These are phyloP conservation scores for Schizochytrium sp. DNA, from an alignment of 108 stramenopile genomes.

Conservation along the genomic window DNA sequence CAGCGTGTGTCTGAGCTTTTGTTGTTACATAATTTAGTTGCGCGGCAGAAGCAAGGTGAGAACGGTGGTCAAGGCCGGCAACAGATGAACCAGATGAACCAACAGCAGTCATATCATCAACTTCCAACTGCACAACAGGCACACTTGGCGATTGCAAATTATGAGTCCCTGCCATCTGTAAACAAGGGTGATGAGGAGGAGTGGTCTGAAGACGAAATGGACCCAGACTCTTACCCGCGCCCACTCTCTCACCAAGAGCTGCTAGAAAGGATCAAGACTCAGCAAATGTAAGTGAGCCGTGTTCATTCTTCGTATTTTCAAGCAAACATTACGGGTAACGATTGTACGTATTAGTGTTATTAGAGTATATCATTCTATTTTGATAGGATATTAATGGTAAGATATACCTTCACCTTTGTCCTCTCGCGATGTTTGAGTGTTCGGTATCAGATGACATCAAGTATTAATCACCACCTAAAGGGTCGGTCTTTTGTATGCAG, in stretches of 20 bases:
- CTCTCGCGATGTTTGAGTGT: too few relatives aligned
- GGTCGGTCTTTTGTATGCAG: too few relatives aligned
- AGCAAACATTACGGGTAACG: not conserved
- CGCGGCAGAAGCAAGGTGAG: not conserved
- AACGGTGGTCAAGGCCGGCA: not conserved
- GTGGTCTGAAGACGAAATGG: slow-evolving; percentile 1
- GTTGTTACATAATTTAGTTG: not conserved
- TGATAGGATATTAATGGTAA: too few relatives aligned
- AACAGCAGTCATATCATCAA: not conserved
- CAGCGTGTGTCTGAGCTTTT: slow-evolving; percentile 58
- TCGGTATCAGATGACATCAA: too few relatives aligned
- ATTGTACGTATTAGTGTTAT: too few relatives aligned
- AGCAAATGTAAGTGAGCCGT: not conserved
- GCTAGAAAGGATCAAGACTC: not conserved
- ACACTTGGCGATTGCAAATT: too few relatives aligned
- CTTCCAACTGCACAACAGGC: not conserved
- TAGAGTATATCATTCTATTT: too few relatives aligned
- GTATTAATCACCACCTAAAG: too few relatives aligned
- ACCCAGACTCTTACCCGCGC: too few relatives aligned
- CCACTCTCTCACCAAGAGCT: slow-evolving; percentile 42
- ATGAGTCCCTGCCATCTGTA: not conserved
- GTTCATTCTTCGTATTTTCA: not conserved
- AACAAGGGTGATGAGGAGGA: not conserved
- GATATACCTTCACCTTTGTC: too few relatives aligned
- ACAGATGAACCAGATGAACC: not conserved